Conservation (phyloP, 164 flowering plant species). For the Annona squamosa region DNA sequence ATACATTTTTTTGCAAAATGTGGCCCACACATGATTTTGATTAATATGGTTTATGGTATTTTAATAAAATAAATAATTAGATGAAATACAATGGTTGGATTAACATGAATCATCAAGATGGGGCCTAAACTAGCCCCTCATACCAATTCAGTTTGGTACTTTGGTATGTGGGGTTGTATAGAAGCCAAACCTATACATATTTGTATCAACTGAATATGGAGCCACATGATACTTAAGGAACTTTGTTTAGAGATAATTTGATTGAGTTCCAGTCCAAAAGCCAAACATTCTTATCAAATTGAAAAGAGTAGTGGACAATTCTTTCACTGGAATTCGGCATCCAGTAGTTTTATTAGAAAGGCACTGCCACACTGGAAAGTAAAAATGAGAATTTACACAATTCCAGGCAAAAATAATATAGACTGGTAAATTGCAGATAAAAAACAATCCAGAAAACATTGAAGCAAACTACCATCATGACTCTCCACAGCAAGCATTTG, state of each 20-base stretch:
- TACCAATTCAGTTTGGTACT: too few relatives aligned
- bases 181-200: too few relatives aligned
- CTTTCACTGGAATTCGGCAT: not conserved
- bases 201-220: too few relatives aligned
- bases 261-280: not conserved
- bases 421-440: not conserved
- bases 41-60: too few relatives aligned
- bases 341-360: not conserved
- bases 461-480: constrained; percentile 64
- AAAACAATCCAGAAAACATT: constrained; percentile 34
- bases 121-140: too few relatives aligned
- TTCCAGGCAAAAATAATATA: not conserved
- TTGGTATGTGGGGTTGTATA: too few relatives aligned
- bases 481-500: constrained; percentile 53
- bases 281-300: too few relatives aligned
- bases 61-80: too few relatives aligned
- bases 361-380: not conserved
- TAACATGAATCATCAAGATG: too few relatives aligned
- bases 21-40: too few relatives aligned
- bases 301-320: not conserved
- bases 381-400: not conserved
- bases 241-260: not conserved
- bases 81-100: too few relatives aligned
- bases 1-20: too few relatives aligned
- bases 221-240: not conserved